Base-by-base conservation (phyloP, 768 basidiomycete species). In the Leccinum subgranulosum region DNA sequence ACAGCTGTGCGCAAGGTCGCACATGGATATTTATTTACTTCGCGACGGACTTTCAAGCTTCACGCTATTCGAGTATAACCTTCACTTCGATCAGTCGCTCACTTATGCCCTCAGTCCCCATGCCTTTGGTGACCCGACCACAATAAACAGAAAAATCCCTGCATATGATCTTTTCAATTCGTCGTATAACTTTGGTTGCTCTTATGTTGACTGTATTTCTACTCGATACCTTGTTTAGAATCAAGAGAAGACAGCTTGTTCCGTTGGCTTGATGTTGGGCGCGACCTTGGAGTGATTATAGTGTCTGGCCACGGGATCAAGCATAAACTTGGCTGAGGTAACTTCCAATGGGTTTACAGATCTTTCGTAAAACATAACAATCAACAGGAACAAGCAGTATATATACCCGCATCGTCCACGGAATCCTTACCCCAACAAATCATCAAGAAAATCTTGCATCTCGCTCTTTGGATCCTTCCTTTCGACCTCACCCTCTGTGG, bases 401-500 rank as follows among this genome's bases (percentile, higher is more conserved):
- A 17, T 45, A 17, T 4, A 31, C 53, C 33, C 3, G 3, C 34
- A 34, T 43, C 49, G 43, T 19, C 46, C n/a, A 33, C 8, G 11
- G 10, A 10, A 7, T 52, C 41, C 19, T 74, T 68, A 81, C n/a
- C 69, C 69, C 9, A 90, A 65, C 4, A 90, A 67, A 36, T 88
- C 86, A 58, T 90, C 88, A 28, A 90, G 71, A 64, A 87, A 90
- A 45, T 84, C 85, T 69, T 90, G 81, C 85, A 90, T 84, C 53
- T 84, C 78, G 36, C 72, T 74, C 62, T 81, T 83, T n/a, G 79
- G 74, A 49, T 69, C 50, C 68, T 78, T 74, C 68, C 74, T 74
- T 54, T 66, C 45, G 5, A 53, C 14, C 21, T 29, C 17, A 19
- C 34, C 41, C 23, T 76, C 76, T 0, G 71, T 70, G 0, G 83